Percentiles rank a stretch among this genome's conserved stretches.
These are phyloP conservation scores for Aspergillus sp. DNA, from an alignment of 2,329 filamentous ascomycete species.

Conservation along the genomic window DNA sequence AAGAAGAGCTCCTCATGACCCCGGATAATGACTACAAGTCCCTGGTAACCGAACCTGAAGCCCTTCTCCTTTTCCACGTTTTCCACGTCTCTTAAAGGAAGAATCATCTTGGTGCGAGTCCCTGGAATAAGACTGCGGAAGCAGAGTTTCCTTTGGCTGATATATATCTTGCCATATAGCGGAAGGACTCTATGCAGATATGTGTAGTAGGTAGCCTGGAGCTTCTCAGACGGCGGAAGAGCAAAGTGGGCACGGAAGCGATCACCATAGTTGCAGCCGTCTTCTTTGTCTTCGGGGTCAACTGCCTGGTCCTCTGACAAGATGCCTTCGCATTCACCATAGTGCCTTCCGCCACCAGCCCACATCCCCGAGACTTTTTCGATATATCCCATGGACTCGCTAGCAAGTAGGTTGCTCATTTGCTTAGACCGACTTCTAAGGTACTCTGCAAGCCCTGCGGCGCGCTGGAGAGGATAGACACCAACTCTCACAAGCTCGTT, in stretches of 20 bases:
- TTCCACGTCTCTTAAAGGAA: conserved; percentile 84
- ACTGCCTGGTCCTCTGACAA: conserved; percentile 57
- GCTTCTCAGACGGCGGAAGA: conserved; percentile 70
- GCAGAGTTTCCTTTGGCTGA: conserved; percentile 79
- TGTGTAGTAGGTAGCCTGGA: conserved; percentile 87
- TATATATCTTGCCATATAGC: conserved; percentile 92
- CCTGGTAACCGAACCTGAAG: conserved; percentile 83
- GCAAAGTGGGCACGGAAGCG: conserved; percentile 87
- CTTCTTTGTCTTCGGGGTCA: conserved; percentile 49
- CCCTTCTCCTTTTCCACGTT: conserved; percentile 93
- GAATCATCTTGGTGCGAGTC: conserved; percentile 82
- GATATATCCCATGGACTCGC: conserved; percentile 90
- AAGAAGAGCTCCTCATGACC: conserved; percentile 96
- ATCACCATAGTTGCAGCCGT: conserved; percentile 46
- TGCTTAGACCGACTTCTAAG: conserved; percentile 68
- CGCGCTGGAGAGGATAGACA: conserved; percentile 72
- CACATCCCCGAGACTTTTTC: conserved; percentile 97
- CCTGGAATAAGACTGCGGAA: conserved; percentile 86
- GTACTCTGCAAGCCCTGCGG: conserved; percentile 73
- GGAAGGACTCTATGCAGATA: conserved; percentile 83
- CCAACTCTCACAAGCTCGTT: conserved; percentile 55
- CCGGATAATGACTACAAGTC: conserved; percentile 82
- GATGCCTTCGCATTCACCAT: conserved; percentile 62
- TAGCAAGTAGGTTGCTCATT: conserved; percentile 74
- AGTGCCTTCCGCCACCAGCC: conserved; percentile 84